Base-by-base conservation (phyloP, 1,284 basidiomycete genomes). In the Sanghuangporus weigelae region DNA sequence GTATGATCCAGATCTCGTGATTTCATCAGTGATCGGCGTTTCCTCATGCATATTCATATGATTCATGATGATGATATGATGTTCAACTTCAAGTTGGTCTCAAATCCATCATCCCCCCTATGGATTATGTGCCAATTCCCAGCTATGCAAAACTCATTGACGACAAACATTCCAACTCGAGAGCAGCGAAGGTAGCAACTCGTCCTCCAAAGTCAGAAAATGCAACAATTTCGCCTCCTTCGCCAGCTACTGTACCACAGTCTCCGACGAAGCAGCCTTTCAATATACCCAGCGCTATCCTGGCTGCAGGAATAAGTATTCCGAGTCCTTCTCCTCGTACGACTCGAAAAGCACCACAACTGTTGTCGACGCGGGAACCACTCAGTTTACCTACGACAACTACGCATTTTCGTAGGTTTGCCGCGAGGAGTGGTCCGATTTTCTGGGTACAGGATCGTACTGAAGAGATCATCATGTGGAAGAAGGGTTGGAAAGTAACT, bases 371-470 rank as follows among this genome's bases (percentile, higher is more conserved):
- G 7, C 75, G 78, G 10, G 89, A 90, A 67, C 83, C 89, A 0
- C 78, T 92, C 2, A 89, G 88, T 0, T 77, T 92, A 4, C 87
- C 84, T 0, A 87, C 85, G 39, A 88, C 85, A 64, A 85, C 88
- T 0, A 79, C 78, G 60, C 91, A 92, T 69, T 92, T 92, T 70
- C 82, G 85, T 64, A 78, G 88, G 7, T 92, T 92, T 65, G 81
- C 92, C 1, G 78, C 83, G 7, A 84, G 79, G 66, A 77, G 83
- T 3, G 87, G 88, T 0, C 85, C 87, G 0, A 74, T 90, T 6
- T 92, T 91, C 68, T 92, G 90, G 90, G 67, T 92, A 12, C 88
- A 90, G 73, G 90, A 92, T 69, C 76, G 90, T 1, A 68, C 87
- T 19, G 90, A 92, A 70, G 90, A 92, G 73, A 79, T 90, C 16